phyloP scores from a whole-genome alignment of 2,329 filamentous ascomycete genomes.

The Aspergillus sergii region DNA sequence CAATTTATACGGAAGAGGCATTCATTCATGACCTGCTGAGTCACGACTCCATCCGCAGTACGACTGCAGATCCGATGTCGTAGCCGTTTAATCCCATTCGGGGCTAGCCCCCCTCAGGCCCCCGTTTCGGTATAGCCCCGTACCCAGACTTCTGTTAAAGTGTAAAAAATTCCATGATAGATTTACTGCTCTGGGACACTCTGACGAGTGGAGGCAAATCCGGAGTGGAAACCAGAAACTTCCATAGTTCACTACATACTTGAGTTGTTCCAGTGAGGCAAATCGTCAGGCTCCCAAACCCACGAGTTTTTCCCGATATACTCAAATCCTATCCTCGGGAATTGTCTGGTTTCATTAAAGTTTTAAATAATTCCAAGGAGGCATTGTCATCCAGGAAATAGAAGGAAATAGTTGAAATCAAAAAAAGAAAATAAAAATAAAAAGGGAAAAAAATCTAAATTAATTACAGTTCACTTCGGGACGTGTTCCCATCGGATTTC shows the following conservation, averaged over 20 bases:
- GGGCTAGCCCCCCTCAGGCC: neutral
- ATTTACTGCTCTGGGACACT: neutral
- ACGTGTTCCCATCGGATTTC: constrained; percentile 3
- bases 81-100: constrained; percentile 7
- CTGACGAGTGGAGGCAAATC: neutral
- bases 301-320: neutral
- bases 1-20: constrained; percentile 25
- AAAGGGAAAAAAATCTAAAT: neutral
- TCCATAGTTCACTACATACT: neutral
- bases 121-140: neutral
- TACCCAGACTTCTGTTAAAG: neutral
- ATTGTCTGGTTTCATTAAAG: neutral
- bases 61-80: constrained; percentile 15
- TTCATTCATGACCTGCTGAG: constrained; percentile 21
- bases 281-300: neutral
- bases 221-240: constrained; percentile 2
- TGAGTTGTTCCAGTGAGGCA: neutral
- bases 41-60: constrained; percentile 14
- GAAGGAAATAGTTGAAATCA: too few species aligned
- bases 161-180: neutral
- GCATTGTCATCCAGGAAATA: neutral
- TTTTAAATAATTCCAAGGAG: neutral
- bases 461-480: constrained; percentile 2
- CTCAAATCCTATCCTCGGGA: neutral
- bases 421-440: neutral